Conservation (phyloP, 202 grass and related monocot genomes). For the Alloteropsis angusta region DNA sequence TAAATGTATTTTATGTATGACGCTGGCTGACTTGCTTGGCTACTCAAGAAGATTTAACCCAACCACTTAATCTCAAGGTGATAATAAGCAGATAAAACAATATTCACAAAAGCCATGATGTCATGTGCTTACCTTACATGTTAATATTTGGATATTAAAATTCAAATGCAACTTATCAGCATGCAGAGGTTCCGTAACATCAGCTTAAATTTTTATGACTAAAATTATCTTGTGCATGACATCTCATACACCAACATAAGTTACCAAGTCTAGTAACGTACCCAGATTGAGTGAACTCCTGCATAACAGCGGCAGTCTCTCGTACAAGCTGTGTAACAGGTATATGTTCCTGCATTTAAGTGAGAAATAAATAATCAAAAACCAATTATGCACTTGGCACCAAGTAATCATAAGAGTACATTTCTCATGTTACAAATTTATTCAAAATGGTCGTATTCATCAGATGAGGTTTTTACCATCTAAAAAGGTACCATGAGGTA, state of each 20-base stretch:
- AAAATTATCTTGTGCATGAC: neutral
- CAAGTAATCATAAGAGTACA: neutral
- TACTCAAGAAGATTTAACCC: neutral
- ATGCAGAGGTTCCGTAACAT: neutral
- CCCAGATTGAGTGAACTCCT: constrained; percentile 98
- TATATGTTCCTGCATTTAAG: constrained; percentile 64
- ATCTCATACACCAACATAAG: neutral
- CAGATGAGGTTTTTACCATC: neutral
- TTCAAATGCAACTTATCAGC: neutral
- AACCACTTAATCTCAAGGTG: neutral
- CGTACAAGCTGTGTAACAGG: constrained; percentile 96
- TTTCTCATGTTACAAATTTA: neutral
- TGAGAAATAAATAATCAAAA: neutral
- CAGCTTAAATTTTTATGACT: neutral
- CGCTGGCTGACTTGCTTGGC: neutral
- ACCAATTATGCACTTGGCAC: neutral
- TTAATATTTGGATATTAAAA: neutral
- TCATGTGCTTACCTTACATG: neutral
- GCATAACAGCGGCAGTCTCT: constrained; percentile 97
- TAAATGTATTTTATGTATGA: neutral
- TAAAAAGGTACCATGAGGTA: neutral
- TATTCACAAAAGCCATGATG: neutral
- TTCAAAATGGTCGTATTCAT: neutral
- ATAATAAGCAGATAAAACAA: neutral
- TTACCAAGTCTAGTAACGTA: constrained; percentile 21